Evolutionary conservation across 306 rosid species (phyloP), one percentile per base, ranked within the genome.

Genomic region (Cicer yamashitae): DNA sequence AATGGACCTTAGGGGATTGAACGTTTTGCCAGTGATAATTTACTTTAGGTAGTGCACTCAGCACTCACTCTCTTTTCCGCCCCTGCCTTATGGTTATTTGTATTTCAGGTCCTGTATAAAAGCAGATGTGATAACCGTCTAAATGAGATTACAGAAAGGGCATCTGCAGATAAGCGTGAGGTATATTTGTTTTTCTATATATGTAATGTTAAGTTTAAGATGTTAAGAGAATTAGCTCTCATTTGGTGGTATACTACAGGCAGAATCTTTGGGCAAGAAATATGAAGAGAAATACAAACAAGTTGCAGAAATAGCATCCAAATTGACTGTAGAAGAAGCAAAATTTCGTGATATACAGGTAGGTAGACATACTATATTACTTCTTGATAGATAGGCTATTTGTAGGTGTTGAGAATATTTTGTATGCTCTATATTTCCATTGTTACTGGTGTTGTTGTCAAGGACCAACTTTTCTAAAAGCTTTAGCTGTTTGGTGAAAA

Each of bases 201-300:
- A 43, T 59, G 20, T 67, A 51, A 69, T 80, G 62, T 44, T 39
- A 65, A 44, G 75, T 67, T 38, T 50, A 66, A 67, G 61, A 39
- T 73, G 54, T 69, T 9, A 75, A 67, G 73, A 75, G 58, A 76
- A 39, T 69, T 48, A 9, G 64, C 73, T 76, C 63, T 17, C 30
- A 67, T 63, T 70, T 79, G 82, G 48, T 67, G 71, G 70, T 64
- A 9, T 62, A 39, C 81, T 85, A 67, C 91, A 94, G 98, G 94
- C 94, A 37, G 98, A 91, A 76, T 81, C 84, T 15, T 82, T 91
- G 76, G 83, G 73, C 47, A 91, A 90, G 80, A 94, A 91, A 78
- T 94, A 94, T 75, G 98, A 91, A 79, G 98, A 94, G 87, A 94
- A 82, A 68, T 91, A 91, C 85, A 94, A 90, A 84, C 97, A 94